Evolutionary conservation across 768 basidiomycete species (phyloP), one percentile per base, ranked within the genome.

Genomic region (Termitomyces sp.): DNA sequence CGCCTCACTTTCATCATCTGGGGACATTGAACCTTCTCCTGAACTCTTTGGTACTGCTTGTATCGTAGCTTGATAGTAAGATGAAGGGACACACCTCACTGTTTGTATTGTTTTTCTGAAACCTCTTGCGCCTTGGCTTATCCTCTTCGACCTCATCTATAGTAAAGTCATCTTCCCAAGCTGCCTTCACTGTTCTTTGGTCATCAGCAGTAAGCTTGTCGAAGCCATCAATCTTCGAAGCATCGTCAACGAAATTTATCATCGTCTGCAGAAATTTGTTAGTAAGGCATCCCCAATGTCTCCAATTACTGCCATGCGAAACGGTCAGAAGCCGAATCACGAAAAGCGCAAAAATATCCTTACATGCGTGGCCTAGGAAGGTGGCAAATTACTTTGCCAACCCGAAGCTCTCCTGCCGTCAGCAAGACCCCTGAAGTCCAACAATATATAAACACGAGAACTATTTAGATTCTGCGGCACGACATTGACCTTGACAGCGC

Each of bases 261-360:
- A 57, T 36, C 38, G 45, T 8, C 46, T 39, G n/a, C 13, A 57
- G 20, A 20, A 48, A 20, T 12, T 8, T 46, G 45, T 36, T 11
- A 9, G 44, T 24, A 40, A 57, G 12, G 36, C 57, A 57, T 24
- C 13, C 35, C 57, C 57, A 57, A 40, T 57, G 57, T 44, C 46
- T 57, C 35, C 44, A 57, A 40, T 11, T 5, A 9, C 57, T 57
- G 6, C 15, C 16, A 24, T 4, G 22, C 22, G 22, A 35, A 49
- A 24, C 2, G 28, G 4, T 28, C 28, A 28, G n/a, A 33, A 49
- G 32, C n/a, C 28, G 9, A 11, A 24, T 18, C 20, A 39, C 2
- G 4, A 39, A 33, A 24, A 57, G 28, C 45, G 45, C 24, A 35
- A 2, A 16, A n/a, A 5, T n/a, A 24, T 20, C 7, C 45, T 16